Conservation (phyloP, 139 green algal genomes). For the Microglena sp. region DNA sequence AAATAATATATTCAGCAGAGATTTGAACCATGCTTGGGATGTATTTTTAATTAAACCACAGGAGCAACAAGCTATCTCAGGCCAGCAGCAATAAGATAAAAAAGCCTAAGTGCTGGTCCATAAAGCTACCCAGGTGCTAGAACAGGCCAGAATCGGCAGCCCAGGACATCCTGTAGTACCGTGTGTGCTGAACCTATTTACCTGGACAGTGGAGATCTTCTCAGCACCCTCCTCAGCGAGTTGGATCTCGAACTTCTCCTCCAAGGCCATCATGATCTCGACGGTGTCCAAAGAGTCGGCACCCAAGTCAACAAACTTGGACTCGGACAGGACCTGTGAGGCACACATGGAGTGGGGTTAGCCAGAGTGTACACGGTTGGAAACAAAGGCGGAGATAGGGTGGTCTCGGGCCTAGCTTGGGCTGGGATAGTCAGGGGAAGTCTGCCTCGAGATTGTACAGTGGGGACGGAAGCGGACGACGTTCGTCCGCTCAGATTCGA, state of each 20-base stretch:
- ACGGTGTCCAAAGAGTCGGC: slow-evolving; percentile 97
- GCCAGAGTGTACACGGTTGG: not conserved
- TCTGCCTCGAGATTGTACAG: not conserved
- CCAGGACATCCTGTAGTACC: too few species aligned
- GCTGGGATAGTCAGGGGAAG: not conserved
- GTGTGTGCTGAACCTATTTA: too few species aligned
- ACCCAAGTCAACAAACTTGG: slow-evolving; percentile 94
- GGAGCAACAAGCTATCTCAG: too few species aligned
- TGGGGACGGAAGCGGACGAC: not conserved
- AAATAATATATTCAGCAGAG: too few species aligned
- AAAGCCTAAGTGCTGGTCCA: too few species aligned
- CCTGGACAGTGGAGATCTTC: slow-evolving; percentile 92
- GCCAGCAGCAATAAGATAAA: too few species aligned
- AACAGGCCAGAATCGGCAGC: too few species aligned
- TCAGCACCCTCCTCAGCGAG: slow-evolving; percentile 95
- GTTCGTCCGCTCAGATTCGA: too few species aligned
- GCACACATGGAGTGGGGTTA: too few species aligned
- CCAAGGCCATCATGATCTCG: slow-evolving; percentile 99
- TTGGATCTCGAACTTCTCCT: slow-evolving; percentile 95
- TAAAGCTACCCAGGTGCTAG: too few species aligned
- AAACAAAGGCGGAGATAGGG: not conserved
- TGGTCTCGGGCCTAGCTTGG: not conserved
- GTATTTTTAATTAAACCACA: too few species aligned
- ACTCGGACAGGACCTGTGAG: slow-evolving; percentile 65
- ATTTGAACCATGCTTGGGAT: too few species aligned